Base-by-base conservation (phyloP, 1,284 basidiomycete species). In the Ustilago esculenta region DNA sequence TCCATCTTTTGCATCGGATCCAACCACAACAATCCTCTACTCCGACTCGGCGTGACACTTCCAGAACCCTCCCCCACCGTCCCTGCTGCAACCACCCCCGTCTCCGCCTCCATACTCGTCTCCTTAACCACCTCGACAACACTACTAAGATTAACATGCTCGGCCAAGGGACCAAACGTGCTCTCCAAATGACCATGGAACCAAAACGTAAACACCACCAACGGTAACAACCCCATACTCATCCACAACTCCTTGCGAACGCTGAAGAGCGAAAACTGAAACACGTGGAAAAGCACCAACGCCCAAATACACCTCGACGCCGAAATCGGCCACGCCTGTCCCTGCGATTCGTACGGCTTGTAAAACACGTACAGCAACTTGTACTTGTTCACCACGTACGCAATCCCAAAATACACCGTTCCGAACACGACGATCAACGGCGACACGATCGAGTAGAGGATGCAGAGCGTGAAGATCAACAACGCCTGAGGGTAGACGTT, bases 371-470 rank as follows among this genome's bases (percentile, higher is more conserved):
- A 96, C 2, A 97, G 85, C 3, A 97, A 86, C 81, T 97, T 95
- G 84, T 97, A 97, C 85, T 98, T 98, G 87, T 95, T 97, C 4
- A 97, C 76, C 18, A 79, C 47, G 58, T 83, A 98, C 2, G 88
- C 92, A 46, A 92, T 85, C 10, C 92, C 94, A 79, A 98, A 98
- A 83, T 98, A 98, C 34, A 95, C 84, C 0, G 94, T 90, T 9
- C 94, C 93, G 76, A 98, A 98, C 20, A 96, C 87, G 49, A 96
- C 86, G 76, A 98, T 96, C 56, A 96, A 86, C 0, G 95, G 95
- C 65, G 94, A 92, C 10, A 96, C 91, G 68, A 98, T 90, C 80
- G 92, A 94, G 85, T 98, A 98, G 21, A 96, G 86, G 73, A 98
- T 85, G 20, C 92, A 94, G 79, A 98, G 90, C 51, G 94, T 92